Evolutionary conservation across 345 rosid genomes (phyloP).

Genomic region (Reutealis trisperma): DNA sequence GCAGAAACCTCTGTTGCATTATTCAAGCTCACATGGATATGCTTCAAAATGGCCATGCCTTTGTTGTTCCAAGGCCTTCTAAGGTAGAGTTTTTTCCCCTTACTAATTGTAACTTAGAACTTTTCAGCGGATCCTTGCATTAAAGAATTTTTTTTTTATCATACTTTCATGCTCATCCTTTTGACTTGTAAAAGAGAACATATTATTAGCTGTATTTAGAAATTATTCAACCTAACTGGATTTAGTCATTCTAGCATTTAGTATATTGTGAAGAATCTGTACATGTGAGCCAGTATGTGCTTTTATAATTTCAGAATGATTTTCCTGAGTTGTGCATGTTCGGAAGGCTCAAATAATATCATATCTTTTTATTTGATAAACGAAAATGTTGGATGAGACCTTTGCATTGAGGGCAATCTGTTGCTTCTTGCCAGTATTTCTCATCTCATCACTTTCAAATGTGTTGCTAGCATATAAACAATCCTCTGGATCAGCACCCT

Average conservation of each 20-base stretch:
- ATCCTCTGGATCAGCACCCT: slow-evolving; percentile 7
- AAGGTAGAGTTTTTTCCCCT: slow-evolving; percentile 48
- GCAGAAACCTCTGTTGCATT: slow-evolving; percentile 73
- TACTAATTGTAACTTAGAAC: neutral
- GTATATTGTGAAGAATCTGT: neutral
- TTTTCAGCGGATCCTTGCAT: slow-evolving; percentile 2
- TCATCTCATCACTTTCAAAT: neutral
- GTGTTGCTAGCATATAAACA: neutral
- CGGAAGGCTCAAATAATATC: neutral
- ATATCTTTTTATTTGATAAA: slow-evolving; percentile 1
- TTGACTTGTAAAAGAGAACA: neutral
- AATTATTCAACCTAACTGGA: neutral
- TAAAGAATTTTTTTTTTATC: neutral
- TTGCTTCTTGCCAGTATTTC: neutral
- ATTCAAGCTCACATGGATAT: slow-evolving; percentile 85
- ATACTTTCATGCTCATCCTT: neutral
- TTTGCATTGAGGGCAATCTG: neutral
- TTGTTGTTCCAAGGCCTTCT: slow-evolving; percentile 80
- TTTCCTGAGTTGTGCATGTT: neutral
- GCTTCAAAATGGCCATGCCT: slow-evolving; percentile 72
- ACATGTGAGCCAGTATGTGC: neutral
- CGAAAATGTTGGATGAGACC: neutral
- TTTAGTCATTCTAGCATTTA: neutral
- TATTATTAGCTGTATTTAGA: neutral
- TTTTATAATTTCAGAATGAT: neutral